Base-by-base conservation (phyloP, 306 rosid species). In the Morella rubra region DNA sequence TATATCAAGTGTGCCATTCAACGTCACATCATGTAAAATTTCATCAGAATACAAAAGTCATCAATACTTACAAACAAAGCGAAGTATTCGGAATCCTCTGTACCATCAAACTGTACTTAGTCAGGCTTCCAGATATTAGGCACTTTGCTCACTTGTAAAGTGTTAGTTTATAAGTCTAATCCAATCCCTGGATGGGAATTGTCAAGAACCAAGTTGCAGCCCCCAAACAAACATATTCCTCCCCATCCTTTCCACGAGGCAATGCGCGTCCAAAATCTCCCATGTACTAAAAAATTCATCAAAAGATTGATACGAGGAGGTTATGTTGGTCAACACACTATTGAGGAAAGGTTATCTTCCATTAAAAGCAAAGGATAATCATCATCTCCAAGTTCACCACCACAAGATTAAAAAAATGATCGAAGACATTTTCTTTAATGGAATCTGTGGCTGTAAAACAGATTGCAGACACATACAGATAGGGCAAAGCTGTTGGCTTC, bases 401-500 rank as follows among this genome's bases (percentile, higher is more conserved):
- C 59, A n/a, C 22, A 45, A 67, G 52, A n/a, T 51, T 15, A 12
- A 37, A 15, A 53, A 71, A 65, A 47, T 4, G 22, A n/a, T 9
- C 5, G 44, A 11, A 40, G 12, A 12, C 5, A 8, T 37, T 40
- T 44, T 18, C 15, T 50, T 47, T 44, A 65, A 65, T 37, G 44
- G 44, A 51, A 76, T 47, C 6, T 47, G 53, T 47, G 60, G 24
- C 32, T 44, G 61, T 50, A 62, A 44, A 44, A 40, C 44, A 59
- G 71, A 59, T 68, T 1, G 20, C 50, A 40, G 53, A 60, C 24
- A 47, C 1, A 46, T 12, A 16, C 27, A 66, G 72, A 37, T 24
- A 32, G 4, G 11, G 7, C 55, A 60, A 71, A 71, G 37, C 58
- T 32, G 22, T 18, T 44, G 73, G 61, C 11, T 76, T 66, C 81